Evolutionary conservation across 2,329 filamentous ascomycete species (phyloP), one percentile per base, ranked within the genome.

Genomic region (Dothidotthia symphoricarpi): DNA sequence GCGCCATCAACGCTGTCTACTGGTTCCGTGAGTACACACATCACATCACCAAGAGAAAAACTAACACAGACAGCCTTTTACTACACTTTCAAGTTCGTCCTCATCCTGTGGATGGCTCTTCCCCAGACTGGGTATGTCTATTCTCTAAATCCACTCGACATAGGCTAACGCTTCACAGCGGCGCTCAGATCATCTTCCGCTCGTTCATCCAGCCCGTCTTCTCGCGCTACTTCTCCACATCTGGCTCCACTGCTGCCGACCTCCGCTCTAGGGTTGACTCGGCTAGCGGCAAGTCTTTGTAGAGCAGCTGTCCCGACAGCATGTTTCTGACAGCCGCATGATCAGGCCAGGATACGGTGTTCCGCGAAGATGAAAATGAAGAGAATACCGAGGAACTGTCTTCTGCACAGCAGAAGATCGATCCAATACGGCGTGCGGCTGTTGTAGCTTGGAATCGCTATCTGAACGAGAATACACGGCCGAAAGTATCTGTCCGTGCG

Each of bases 71-170:
- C 39, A 70, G 72, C 93, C 66, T 98, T 98, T 77, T 98, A 98
- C 85, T 98, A 88, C 75, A 91, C 90, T 68, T 97, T 98, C 86
- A 98, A 98, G 81, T 96, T 98, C 68, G 76, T 94, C 66, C 86
- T 97, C 69, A 80, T 97, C 61, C 83, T 98, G 69, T 98, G 93
- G 93, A 89, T 98, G 75, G 83, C 91, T 59, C 88, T 98, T 63
- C 93, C 93, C 69, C 80, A 87, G 71, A 96, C 94, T 77, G 77
- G 78, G 91, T 96, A 84, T 68, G 85, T 75, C 28, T 28, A 13
- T 16, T 16, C 15, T 6, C 5, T 6, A 22, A 22, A 22, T 6
- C 9, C 9, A 22, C 19, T 9, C 9, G 19, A 5, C 19, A 22
- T 16, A 24, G 36, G 15, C 49, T 52, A 31, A 59, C 41, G 43